Percentiles rank a stretch among this genome's conserved stretches.
These are phyloP conservation scores for Fusarium tuaranense DNA, from an alignment of 2,329 filamentous ascomycete genomes.

Conservation along the genomic window DNA sequence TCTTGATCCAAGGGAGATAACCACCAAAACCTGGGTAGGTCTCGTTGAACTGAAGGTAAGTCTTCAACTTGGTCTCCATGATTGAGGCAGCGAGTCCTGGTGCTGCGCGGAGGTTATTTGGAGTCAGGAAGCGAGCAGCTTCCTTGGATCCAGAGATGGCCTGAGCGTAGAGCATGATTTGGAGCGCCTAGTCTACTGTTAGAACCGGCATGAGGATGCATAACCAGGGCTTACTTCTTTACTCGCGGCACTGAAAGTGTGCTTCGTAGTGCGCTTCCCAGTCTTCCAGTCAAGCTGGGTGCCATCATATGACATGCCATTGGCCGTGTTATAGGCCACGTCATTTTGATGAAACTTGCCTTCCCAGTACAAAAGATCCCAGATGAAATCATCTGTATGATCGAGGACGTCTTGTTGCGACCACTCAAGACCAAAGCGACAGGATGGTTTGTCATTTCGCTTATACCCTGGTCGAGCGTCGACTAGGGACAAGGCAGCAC, in stretches of 20 bases:
- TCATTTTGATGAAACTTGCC: slow-evolving; percentile 57
- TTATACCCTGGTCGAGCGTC: slow-evolving; percentile 1
- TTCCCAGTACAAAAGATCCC: slow-evolving; percentile 57
- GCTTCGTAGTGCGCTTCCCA: slow-evolving; percentile 49
- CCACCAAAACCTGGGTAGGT: slow-evolving; percentile 56
- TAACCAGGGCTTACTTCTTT: slow-evolving; percentile 43
- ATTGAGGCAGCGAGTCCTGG: slow-evolving; percentile 50
- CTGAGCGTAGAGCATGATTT: slow-evolving; percentile 58
- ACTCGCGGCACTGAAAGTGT: slow-evolving; percentile 55
- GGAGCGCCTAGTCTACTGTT: slow-evolving; percentile 47
- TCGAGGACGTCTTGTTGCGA: slow-evolving; percentile 45
- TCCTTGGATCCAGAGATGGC: slow-evolving; percentile 52
- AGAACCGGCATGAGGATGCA: not conserved
- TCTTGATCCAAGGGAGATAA: slow-evolving; percentile 54
- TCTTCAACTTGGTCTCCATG: slow-evolving; percentile 53
- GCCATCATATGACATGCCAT: slow-evolving; percentile 57
- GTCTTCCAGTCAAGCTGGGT: slow-evolving; percentile 53
- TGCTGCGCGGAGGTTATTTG: slow-evolving; percentile 47
- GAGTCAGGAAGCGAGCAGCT: slow-evolving; percentile 55
- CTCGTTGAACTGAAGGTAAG: slow-evolving; percentile 55
- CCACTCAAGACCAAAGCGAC: slow-evolving; percentile 47
- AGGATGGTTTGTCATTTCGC: slow-evolving; percentile 40
- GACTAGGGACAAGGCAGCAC: not conserved
- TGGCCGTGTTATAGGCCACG: slow-evolving; percentile 54
- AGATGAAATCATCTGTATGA: slow-evolving; percentile 48